Evolutionary conservation across 345 rosid species (phyloP).

Genomic region (Sisymbrium altissimum): DNA sequence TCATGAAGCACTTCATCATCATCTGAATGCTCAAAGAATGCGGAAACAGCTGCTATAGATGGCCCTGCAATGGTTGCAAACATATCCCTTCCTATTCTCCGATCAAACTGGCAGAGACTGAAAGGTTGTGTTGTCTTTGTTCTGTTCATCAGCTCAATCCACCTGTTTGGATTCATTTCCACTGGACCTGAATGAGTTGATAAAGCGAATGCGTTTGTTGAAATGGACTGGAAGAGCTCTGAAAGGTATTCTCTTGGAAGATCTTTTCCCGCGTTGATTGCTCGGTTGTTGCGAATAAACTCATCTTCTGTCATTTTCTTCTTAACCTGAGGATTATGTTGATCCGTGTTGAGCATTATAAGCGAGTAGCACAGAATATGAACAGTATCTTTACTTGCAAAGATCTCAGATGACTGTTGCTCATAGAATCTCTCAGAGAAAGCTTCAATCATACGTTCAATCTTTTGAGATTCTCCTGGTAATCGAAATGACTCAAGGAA

Average conservation of each 20-base stretch:
- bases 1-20: conserved; percentile 90
- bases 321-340: conserved; percentile 88
- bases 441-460: conserved; percentile 73
- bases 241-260: conserved; percentile 90
- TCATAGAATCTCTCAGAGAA: conserved; percentile 71
- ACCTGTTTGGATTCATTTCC: conserved; percentile 72
- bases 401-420: conserved; percentile 64
- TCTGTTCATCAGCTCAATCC: conserved; percentile 73
- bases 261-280: conserved; percentile 78
- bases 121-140: conserved; percentile 48
- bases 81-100: conserved; percentile 79
- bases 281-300: conserved; percentile 80
- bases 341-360: conserved; percentile 95
- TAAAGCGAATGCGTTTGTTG: conserved; percentile 52
- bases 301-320: conserved; percentile 98
- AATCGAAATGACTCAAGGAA: conserved; percentile 75
- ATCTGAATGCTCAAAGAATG: conserved; percentile 82
- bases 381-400: conserved; percentile 73
- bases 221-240: conserved; percentile 75
- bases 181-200: conserved; percentile 45
- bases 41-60: conserved; percentile 72
- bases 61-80: conserved; percentile 89
- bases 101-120: conserved; percentile 55
- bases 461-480: conserved; percentile 93
- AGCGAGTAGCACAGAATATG: conserved; percentile 77